These are phyloP conservation scores for Rhodotorula toruloides DNA, from an alignment of 768 basidiomycete genomes.

Conservation along the genomic window DNA sequence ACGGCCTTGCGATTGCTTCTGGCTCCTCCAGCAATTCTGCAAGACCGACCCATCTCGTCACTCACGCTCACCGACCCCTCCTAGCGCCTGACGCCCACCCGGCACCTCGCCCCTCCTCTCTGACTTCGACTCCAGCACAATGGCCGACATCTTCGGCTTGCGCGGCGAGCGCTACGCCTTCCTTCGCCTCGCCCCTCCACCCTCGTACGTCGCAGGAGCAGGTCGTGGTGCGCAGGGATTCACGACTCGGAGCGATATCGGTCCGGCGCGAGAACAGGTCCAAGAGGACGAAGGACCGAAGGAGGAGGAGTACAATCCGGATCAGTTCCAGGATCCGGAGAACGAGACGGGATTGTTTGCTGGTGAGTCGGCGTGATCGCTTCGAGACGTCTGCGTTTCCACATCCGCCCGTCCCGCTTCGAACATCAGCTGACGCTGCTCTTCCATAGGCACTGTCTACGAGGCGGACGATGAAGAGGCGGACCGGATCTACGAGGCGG, in stretches of 20 bases:
- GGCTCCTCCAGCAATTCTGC: no score
- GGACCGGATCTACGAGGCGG: constrained; percentile 86
- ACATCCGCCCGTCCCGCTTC: no score
- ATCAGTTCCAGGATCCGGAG: constrained; percentile 93
- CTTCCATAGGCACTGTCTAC: constrained; percentile 60
- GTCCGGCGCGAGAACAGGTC: constrained; percentile 90
- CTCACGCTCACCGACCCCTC: no score
- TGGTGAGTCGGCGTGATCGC: constrained; percentile 48
- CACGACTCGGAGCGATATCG: constrained; percentile 97
- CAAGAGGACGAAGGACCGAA: constrained; percentile 67
- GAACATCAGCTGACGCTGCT: neutral
- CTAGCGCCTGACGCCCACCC: no score
- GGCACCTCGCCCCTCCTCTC: no score
- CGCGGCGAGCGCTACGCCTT: constrained; percentile 41
- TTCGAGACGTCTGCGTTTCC: no score
- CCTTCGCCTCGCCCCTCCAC: constrained; percentile 44
- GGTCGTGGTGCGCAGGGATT: constrained; percentile 83
- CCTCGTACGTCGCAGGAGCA: constrained; percentile 96
- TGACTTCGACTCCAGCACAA: no score
- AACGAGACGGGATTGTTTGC: constrained; percentile 95
- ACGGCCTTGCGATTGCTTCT: no score
- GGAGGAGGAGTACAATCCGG: constrained; percentile 79
- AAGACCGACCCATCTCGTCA: no score
- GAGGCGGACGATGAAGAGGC: constrained; percentile 98
- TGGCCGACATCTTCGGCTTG: constrained; percentile 33